A percentile compares a stretch with the other conserved stretches of the same genome.
Evolutionary conservation across 208 protist genomes (phyloP).

Genomic region (Blechomonas ayalai): DNA sequence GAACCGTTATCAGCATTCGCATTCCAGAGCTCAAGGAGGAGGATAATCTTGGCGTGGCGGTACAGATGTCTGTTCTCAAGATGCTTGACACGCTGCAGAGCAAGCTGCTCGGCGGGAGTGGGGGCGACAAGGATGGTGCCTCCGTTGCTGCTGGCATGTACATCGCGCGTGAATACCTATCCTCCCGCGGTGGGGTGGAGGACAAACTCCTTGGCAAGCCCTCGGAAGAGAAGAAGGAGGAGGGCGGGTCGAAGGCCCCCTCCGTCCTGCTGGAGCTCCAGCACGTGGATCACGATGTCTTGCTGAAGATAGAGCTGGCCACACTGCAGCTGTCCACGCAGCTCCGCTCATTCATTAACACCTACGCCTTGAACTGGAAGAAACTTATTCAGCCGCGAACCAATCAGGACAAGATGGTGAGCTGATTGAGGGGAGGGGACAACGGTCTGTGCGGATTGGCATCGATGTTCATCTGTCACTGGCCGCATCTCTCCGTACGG

Average conservation of each 20-base stretch:
- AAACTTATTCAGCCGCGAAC: slow-evolving; percentile 80
- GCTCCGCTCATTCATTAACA: slow-evolving; percentile 63
- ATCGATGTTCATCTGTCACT: too few species aligned
- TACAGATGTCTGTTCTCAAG: slow-evolving; percentile 64
- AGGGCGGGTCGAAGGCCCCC: slow-evolving; percentile 21
- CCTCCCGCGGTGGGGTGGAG: slow-evolving; percentile 44
- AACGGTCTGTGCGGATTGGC: too few species aligned
- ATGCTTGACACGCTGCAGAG: slow-evolving; percentile 51
- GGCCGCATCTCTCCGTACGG: too few species aligned
- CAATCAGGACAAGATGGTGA: slow-evolving; percentile 46
- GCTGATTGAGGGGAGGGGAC: slow-evolving; percentile 30
- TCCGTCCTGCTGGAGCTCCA: slow-evolving; percentile 51
- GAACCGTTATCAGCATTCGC: slow-evolving; percentile 60
- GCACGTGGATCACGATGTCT: slow-evolving; percentile 52
- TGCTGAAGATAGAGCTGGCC: slow-evolving; percentile 55
- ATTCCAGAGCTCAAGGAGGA: slow-evolving; percentile 81
- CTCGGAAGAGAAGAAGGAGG: slow-evolving; percentile 6
- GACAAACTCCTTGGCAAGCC: slow-evolving; percentile 55
- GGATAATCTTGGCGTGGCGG: slow-evolving; percentile 80
- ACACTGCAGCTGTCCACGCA: slow-evolving; percentile 35
- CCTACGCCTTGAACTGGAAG: slow-evolving; percentile 78
- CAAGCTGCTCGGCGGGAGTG: slow-evolving; percentile 13
- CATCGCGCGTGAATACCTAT: slow-evolving; percentile 42
- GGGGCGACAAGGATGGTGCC: slow-evolving; percentile 32
- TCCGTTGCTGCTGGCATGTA: slow-evolving; percentile 25